Percentiles rank a stretch among this genome's conserved stretches.
phyloP scores from a whole-genome alignment of 139 green algal genomes.

The Chloropicon primus region DNA sequence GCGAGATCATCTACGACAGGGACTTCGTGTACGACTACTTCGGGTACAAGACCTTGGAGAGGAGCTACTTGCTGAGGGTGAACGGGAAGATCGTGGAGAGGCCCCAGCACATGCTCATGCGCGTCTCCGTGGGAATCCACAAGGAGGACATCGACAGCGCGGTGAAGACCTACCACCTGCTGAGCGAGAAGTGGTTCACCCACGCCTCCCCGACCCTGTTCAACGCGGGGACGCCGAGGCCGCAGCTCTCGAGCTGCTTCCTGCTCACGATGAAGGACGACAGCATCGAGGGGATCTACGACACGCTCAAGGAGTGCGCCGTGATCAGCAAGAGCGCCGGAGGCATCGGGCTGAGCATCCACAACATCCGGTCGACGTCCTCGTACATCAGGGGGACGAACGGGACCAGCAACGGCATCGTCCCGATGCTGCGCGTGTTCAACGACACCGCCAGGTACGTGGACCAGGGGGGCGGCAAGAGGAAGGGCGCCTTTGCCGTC shows the following conservation, averaged over 20 bases:
- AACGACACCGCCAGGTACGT: constrained; percentile 95
- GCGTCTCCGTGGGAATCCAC: constrained; percentile 90
- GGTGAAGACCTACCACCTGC: constrained; percentile 70
- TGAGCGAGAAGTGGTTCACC: constrained; percentile 64
- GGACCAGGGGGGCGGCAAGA: constrained; percentile 85
- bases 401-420: constrained; percentile 92
- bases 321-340: constrained; percentile 88
- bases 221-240: constrained; percentile 85
- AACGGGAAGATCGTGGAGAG: constrained; percentile 90
- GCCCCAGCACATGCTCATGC: constrained; percentile 99
- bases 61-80: constrained; percentile 95
- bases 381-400: constrained; percentile 98
- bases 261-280: constrained; percentile 88
- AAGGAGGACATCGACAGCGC: constrained; percentile 59
- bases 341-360: constrained; percentile 92
- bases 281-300: constrained; percentile 97
- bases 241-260: constrained; percentile 93
- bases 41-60: constrained; percentile 98
- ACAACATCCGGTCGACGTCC: constrained; percentile 84
- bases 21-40: constrained; percentile 99
- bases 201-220: constrained; percentile 97
- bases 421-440: constrained; percentile 98
- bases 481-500: constrained; percentile 63
- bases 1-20: constrained; percentile 95
- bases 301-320: constrained; percentile 99